Percentiles rank a stretch among this genome's conserved stretches.
Evolutionary conservation across 257 asterid species (phyloP).

Genomic region (Agastache rugosa): DNA sequence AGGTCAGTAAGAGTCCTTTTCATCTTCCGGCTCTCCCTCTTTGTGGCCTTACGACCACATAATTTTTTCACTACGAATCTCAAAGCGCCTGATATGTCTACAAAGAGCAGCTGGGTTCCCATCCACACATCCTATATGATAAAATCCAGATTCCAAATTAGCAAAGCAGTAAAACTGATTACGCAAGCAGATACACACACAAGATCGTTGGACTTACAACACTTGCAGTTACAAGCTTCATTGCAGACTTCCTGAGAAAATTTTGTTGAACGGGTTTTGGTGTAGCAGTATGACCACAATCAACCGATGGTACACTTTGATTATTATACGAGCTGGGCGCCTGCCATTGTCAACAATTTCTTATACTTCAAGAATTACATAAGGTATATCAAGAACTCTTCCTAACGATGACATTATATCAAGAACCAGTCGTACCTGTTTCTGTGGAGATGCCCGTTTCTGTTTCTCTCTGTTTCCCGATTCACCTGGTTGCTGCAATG

Average conservation of each 20-base stretch:
- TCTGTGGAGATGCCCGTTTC: conserved; percentile 39
- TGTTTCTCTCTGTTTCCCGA: conserved; percentile 43
- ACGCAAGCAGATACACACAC: not conserved
- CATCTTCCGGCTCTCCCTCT: conserved; percentile 69
- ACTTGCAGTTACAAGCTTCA: conserved; percentile 59
- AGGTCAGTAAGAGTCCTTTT: conserved; percentile 58
- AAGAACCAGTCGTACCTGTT: conserved; percentile 43
- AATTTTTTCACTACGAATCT: conserved; percentile 52
- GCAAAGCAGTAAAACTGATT: not conserved
- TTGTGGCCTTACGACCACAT: conserved; percentile 56
- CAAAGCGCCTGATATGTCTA: conserved; percentile 54
- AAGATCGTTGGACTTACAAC: conserved; percentile 52
- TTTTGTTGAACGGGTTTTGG: conserved; percentile 43
- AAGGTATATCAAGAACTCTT: conserved; percentile 4
- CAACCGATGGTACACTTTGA: conserved; percentile 36
- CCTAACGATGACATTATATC: not conserved
- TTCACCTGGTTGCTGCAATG: conserved; percentile 45
- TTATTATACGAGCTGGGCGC: conserved; percentile 39
- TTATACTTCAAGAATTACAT: conserved; percentile 14
- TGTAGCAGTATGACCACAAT: conserved; percentile 31
- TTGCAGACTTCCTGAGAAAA: conserved; percentile 54
- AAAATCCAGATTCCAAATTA: conserved; percentile 29
- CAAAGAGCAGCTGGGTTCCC: conserved; percentile 72
- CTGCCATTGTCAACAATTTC: conserved; percentile 46
- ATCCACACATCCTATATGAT: conserved; percentile 68